phyloP scores from a whole-genome alignment of 2,329 filamentous ascomycete species.

The Cordyceps cateniannulata region DNA sequence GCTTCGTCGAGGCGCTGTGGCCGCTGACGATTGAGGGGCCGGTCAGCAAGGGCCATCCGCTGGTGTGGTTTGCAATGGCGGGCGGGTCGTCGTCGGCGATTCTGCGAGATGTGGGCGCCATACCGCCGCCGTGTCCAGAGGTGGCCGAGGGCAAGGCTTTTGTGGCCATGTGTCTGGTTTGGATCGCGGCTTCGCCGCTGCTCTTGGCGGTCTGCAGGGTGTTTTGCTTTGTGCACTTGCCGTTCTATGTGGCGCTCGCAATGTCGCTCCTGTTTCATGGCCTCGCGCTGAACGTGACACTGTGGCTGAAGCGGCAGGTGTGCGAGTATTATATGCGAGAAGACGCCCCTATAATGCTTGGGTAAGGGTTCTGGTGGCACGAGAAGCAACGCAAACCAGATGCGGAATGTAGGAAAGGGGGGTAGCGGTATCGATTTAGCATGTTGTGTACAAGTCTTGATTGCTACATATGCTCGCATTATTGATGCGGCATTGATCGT shows the following conservation, averaged over 20 bases:
- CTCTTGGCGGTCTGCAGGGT: background rate
- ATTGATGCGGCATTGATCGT: conserved; percentile 1
- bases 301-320: conserved; percentile 1
- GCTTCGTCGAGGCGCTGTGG: background rate
- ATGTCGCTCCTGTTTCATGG: background rate
- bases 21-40: conserved; percentile 9
- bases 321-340: conserved; percentile 2
- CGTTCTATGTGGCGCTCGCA: background rate
- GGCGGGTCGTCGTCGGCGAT: background rate
- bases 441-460: background rate
- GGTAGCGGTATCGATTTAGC: background rate
- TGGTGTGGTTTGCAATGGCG: conserved; percentile 8
- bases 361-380: background rate
- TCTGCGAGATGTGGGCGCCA: conserved; percentile 8
- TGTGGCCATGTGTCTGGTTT: background rate
- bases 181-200: background rate
- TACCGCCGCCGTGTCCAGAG: conserved; percentile 3
- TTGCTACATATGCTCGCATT: background rate
- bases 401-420: too few relatives aligned
- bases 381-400: background rate
- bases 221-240: background rate
- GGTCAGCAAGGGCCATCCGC: background rate
- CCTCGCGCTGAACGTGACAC: background rate
- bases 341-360: background rate
- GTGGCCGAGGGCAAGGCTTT: background rate